phyloP scores from a whole-genome alignment of 768 basidiomycete species.

The Astraeus odoratus region DNA sequence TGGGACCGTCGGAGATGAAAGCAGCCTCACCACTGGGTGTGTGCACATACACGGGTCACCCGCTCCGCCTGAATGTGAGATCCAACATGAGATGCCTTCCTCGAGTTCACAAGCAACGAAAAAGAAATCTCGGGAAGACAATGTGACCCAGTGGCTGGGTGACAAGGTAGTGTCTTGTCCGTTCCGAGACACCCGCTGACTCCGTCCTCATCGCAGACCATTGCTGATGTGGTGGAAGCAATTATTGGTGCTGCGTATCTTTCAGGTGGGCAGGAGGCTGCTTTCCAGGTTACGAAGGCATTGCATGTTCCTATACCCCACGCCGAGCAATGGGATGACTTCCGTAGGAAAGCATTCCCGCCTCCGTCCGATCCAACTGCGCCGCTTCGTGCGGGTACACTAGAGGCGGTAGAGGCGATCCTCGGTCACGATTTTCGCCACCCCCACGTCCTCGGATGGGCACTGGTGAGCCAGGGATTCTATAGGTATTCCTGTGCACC shows the following conservation, averaged over 20 bases:
- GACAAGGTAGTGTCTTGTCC: conserved; percentile 53
- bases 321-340: conserved; percentile 68
- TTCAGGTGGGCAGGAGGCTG: conserved; percentile 62
- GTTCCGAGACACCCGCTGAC: conserved; percentile 9
- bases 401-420: conserved; percentile 54
- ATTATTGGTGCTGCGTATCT: conserved; percentile 79
- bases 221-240: conserved; percentile 83
- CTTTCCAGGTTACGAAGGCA: conserved; percentile 55
- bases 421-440: conserved; percentile 56
- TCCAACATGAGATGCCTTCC: conserved; percentile 3
- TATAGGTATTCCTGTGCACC: not conserved
- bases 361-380: conserved; percentile 38
- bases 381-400: conserved; percentile 40
- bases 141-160: conserved; percentile 51
- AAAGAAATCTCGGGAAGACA: conserved; percentile 37
- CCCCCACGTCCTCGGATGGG: conserved; percentile 62
- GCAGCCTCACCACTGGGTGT: conserved; percentile 6
- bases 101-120: conserved; percentile 16
- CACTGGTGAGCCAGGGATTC: conserved; percentile 47
- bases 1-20: conserved; percentile 28
- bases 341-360: conserved; percentile 39
- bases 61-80: conserved; percentile 9
- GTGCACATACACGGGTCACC: conserved; percentile 7
- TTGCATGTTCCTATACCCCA: conserved; percentile 59
- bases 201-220: conserved; percentile 39